Conservation (phyloP, 805 yeast species). For the Diddensiella santjacobensis region DNA sequence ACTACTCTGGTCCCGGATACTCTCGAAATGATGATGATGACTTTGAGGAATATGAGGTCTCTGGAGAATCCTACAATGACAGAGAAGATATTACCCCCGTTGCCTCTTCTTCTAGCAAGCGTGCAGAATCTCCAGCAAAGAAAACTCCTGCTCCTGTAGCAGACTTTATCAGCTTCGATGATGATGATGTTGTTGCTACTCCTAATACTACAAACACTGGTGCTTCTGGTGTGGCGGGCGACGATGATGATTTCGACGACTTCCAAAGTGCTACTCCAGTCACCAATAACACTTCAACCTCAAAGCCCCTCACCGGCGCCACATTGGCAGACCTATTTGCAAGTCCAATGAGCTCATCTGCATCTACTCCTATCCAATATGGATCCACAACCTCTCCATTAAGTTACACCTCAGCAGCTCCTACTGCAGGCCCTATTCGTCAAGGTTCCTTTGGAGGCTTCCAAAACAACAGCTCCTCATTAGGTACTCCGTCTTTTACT, state of each 20-base stretch:
- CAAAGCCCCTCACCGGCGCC: conserved; percentile 10
- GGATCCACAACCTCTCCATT: conserved; percentile 11
- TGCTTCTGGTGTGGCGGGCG: conserved; percentile 34
- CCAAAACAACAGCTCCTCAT: neutral
- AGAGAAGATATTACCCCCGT: conserved; percentile 3
- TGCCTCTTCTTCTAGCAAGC: conserved; percentile 7
- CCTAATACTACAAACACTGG: conserved; percentile 25
- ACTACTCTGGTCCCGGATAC: conserved; percentile 31
- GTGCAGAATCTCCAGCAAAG: conserved; percentile 9
- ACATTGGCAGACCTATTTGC: conserved; percentile 25
- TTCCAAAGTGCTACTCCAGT: conserved; percentile 58
- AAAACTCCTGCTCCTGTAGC: conserved; percentile 18
- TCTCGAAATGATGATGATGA: conserved; percentile 33
- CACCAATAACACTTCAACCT: conserved; percentile 20
- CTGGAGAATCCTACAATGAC: conserved; percentile 8
- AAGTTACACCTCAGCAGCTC: conserved; percentile 19
- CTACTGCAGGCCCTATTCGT: conserved; percentile 11
- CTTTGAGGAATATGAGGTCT: conserved; percentile 38
- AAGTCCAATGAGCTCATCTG: conserved; percentile 8
- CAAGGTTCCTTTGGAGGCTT: neutral
- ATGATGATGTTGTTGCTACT: conserved; percentile 24
- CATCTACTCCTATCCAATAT: conserved; percentile 16
- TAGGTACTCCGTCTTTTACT: conserved; percentile 1
- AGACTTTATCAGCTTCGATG: conserved; percentile 27
- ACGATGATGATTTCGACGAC: conserved; percentile 60